Evolutionary conservation across 805 yeast species (phyloP), one percentile per base, ranked within the genome.

Genomic region (Tetrapisispora taiwanensis): DNA sequence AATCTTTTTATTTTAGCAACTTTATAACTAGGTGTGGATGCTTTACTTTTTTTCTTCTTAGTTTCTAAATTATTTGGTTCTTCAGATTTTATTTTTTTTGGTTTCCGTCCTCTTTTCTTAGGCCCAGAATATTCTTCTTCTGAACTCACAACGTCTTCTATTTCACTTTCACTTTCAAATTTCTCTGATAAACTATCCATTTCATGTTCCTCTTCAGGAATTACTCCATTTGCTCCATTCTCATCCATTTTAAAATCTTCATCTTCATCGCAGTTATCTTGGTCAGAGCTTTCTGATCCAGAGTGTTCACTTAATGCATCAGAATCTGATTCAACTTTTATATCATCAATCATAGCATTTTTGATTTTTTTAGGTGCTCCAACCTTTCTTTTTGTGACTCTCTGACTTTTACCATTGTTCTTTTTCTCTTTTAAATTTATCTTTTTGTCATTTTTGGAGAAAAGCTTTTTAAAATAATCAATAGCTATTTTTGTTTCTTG

Each of bases 1-100:
- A 53, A 62, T 46, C 62, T 60, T 42, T 58, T 59, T 44, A 55
- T 55, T 14, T 50, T 49, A 1, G 50, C 45, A 12, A 47, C 42
- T 3, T 31, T 30, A 33, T 24, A 30, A 5, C n/a, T 30, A n/a
- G 35, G 27, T 2, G 45, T 36, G 3, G 36, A 3, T n/a, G 45
- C 10, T 28, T 30, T 35, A 3, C 15, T 9, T 35, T 13, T 30
- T 15, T 30, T 39, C 31, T 32, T 39, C 5, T 18, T n/a, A 24
- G 5, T 13, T 17, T 24, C 26, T 7, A 15, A 7, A 13, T 8
- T 20, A 12, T 9, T 37, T 12, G 24, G 12, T 12, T 9, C 7
- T 24, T 7, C n/a, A 14, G 15, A n/a, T 5, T 22, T 28, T 6
- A 18, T 13, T n/a, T 26, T 30, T 34, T 31, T 27, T 15, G n/a